A percentile compares a stretch with the other conserved stretches of the same genome.
phyloP scores from a whole-genome alignment of 805 yeast genomes.

The Hanseniaspora clermontiae region DNA sequence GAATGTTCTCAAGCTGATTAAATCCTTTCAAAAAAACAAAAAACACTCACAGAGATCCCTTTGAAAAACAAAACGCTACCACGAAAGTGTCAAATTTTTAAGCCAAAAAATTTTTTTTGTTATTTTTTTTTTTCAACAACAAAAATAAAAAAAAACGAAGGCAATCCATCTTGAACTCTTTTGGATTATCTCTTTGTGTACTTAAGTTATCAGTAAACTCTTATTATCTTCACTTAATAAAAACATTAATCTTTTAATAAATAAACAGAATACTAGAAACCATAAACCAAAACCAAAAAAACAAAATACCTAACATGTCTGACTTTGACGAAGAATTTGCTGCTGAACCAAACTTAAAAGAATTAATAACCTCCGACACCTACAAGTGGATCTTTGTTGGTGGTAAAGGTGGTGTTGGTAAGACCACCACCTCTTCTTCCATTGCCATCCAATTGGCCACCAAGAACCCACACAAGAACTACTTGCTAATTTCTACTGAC shows the following conservation, averaged over 20 bases:
- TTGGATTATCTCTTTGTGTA: not conserved
- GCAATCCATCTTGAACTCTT: not conserved
- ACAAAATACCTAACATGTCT: slow-evolving; percentile 1
- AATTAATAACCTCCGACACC: slow-evolving; percentile 51
- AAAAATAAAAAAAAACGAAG: too few species aligned
- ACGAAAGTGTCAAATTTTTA: not conserved
- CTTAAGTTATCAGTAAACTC: not conserved
- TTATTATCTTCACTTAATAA: too few species aligned
- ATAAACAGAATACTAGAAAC: not conserved
- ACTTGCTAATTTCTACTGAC: slow-evolving; percentile 85
- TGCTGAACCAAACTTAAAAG: slow-evolving; percentile 60
- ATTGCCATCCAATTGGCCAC: slow-evolving; percentile 87
- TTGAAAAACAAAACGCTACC: not conserved
- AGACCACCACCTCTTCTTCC: slow-evolving; percentile 93
- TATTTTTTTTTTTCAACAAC: not conserved
- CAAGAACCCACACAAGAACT: slow-evolving; percentile 64
- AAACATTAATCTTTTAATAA: not conserved
- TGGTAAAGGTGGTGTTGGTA: slow-evolving; percentile 99
- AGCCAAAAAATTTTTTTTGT: not conserved
- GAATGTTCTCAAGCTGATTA: not conserved
- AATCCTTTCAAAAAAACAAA: too few species aligned
- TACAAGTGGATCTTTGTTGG: slow-evolving; percentile 97
- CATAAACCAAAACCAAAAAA: not conserved
- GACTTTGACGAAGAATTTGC: slow-evolving; percentile 37
- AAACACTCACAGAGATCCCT: not conserved